A percentile compares a stretch with the other conserved stretches of the same genome.
phyloP scores from a whole-genome alignment of 345 rosid species.

The Arabidopsis arenosa region DNA sequence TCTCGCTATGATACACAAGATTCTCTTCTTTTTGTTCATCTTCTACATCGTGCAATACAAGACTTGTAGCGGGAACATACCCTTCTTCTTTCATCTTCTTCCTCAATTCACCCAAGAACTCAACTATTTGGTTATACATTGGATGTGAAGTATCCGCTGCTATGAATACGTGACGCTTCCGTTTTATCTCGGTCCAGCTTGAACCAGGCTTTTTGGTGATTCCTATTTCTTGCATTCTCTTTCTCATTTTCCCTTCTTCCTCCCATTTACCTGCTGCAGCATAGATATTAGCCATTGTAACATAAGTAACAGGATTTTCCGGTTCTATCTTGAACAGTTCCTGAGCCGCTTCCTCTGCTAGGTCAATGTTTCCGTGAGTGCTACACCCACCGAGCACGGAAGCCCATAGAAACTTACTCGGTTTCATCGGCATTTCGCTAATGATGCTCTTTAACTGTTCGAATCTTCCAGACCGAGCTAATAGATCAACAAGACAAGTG shows the following conservation, averaged over 20 bases:
- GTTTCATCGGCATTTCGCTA: conserved; percentile 69
- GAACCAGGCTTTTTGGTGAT: conserved; percentile 76
- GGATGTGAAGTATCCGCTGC: conserved; percentile 82
- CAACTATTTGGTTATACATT: conserved; percentile 60
- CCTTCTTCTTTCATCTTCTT: conserved; percentile 83
- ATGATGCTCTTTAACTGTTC: conserved; percentile 62
- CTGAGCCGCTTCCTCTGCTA: conserved; percentile 75
- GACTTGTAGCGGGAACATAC: conserved; percentile 71
- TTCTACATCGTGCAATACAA: conserved; percentile 87
- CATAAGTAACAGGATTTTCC: conserved; percentile 84
- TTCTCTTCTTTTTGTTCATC: conserved; percentile 91
- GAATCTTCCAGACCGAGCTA: conserved; percentile 76
- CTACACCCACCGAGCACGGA: conserved; percentile 87
- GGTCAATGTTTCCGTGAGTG: conserved; percentile 72
- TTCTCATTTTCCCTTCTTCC: conserved; percentile 72
- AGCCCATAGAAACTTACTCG: conserved; percentile 89
- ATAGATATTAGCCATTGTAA: conserved; percentile 88
- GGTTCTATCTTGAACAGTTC: conserved; percentile 84
- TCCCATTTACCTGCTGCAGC: conserved; percentile 76
- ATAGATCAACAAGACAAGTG: conserved; percentile 80
- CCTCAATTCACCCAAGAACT: conserved; percentile 58
- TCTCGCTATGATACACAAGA: conserved; percentile 87
- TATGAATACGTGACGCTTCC: conserved; percentile 66
- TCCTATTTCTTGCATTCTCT: conserved; percentile 61
- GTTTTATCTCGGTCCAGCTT: conserved; percentile 83